phyloP scores from a whole-genome alignment of 208 protist species.

The Acanthamoeba royreba region DNA sequence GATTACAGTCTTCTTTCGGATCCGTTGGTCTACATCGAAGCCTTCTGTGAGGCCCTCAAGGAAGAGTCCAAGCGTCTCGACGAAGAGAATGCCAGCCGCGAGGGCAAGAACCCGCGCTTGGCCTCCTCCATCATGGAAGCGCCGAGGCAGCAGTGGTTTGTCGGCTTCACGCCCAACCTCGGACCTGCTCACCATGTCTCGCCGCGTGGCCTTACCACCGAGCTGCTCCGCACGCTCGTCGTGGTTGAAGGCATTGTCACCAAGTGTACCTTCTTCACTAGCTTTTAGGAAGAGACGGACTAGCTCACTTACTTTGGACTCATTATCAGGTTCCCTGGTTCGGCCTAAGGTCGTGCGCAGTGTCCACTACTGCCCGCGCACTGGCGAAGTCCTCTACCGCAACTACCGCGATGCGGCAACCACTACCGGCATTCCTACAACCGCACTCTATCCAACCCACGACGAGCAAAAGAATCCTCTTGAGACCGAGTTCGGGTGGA shows the following conservation, averaged over 20 bases:
- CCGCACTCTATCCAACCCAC: slow-evolving; percentile 83
- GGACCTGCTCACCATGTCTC: not conserved
- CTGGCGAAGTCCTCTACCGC: slow-evolving; percentile 85
- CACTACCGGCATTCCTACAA: slow-evolving; percentile 83
- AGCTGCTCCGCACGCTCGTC: not conserved
- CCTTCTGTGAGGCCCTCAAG: not conserved
- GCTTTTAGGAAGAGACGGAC: not conserved
- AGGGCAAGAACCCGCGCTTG: not conserved
- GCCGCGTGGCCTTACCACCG: not conserved
- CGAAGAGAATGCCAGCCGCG: not conserved
- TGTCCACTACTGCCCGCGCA: slow-evolving; percentile 95
- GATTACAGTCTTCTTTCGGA: not conserved
- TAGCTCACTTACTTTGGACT: not conserved
- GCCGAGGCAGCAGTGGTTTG: not conserved
- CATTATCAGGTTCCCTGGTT: slow-evolving; percentile 74
- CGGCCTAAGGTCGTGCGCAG: slow-evolving; percentile 87
- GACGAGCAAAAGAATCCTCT: slow-evolving; percentile 95
- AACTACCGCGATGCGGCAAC: slow-evolving; percentile 95
- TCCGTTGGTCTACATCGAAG: not conserved
- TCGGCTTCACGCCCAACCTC: not conserved
- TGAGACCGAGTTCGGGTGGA: slow-evolving; percentile 96
- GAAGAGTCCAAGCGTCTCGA: not conserved
- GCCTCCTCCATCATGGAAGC: not conserved
- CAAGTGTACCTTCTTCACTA: slow-evolving; percentile 81
- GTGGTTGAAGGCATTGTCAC: slow-evolving; percentile 96